Base-by-base conservation (phyloP, 768 basidiomycete genomes). In the Cystobasidium onofrii region DNA sequence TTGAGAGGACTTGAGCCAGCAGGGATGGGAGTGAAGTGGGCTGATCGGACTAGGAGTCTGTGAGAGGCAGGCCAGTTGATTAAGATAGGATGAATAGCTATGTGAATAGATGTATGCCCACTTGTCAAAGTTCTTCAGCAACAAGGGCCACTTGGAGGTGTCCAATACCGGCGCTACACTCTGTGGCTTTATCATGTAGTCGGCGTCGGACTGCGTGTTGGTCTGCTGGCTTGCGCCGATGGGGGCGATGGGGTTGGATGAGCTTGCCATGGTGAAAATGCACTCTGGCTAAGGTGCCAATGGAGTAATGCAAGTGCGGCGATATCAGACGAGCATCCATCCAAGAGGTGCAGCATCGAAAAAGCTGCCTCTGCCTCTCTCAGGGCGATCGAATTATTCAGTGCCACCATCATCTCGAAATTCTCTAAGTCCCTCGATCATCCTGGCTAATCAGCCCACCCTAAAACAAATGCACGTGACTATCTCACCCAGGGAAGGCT, bases 61-160 rank as follows among this genome's bases (percentile, higher is more conserved):
- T n/a, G 29, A 66, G 46, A 4, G 18, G 52, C 17, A 4, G 20
- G 36, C n/a, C 44, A 23, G 23, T 4, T 0, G 25, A 62, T 25
- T 13, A 46, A 60, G 57, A 27, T 17, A n/a, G 1, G 25, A 31
- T 13, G 3, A 1, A 23, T n/a, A 27, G 7, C 15, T 1, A 60
- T 73, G 23, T 1, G 75, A 67, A 73, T 25, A 74, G 76, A 15
- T 73, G 73, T 57, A 78, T 39, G 39, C 64, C 54, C 76, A 76
- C 81, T 96, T 95, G 86, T 97, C 95, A 82, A 98, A 99, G 82
- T 99, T 97, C 87, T 97, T 99, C 73, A 99, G 86, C 3, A 99
- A 87, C 10, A 99, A 85, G 41, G 96, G 96, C 96, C 96, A 99
- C 83, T 97, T 86, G 0, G 93, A 95, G 23, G 96, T 98, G 80